A percentile compares a stretch with the other conserved stretches of the same genome.
phyloP scores from a whole-genome alignment of 345 rosid genomes.

The Pistacia vera region DNA sequence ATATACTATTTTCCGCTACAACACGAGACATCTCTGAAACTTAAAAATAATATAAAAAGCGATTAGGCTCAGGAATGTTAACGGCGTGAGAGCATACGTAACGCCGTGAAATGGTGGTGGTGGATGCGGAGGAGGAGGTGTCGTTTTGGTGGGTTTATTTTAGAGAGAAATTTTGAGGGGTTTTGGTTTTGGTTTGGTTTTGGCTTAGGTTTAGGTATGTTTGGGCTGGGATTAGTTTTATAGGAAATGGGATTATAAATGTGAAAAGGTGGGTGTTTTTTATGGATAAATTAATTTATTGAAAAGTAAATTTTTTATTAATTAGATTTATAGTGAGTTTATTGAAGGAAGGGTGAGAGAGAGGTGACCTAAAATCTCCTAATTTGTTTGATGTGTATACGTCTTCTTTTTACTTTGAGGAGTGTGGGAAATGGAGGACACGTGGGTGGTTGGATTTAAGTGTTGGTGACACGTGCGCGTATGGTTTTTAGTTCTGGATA shows the following conservation, averaged over 20 bases:
- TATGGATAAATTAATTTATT: background rate
- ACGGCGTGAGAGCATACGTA: conserved; percentile 8
- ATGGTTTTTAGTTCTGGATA: conserved; percentile 10
- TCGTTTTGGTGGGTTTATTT: background rate
- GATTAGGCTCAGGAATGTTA: background rate
- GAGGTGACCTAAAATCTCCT: conserved; percentile 68
- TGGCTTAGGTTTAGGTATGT: too few species aligned
- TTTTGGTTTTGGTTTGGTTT: background rate
- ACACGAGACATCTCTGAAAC: conserved; percentile 46
- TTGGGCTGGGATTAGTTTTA: conserved; percentile 9
- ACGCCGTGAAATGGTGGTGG: background rate
- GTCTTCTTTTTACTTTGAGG: conserved; percentile 21
- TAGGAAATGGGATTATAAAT: conserved; percentile 1
- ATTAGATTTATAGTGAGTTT: background rate
- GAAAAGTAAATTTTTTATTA: too few species aligned
- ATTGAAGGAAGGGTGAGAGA: conserved; percentile 35
- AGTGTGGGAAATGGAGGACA: background rate
- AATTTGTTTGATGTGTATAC: conserved; percentile 29
- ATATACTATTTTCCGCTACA: conserved; percentile 35
- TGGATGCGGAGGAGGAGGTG: background rate
- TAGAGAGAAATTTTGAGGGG: background rate
- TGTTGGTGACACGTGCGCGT: conserved; percentile 32
- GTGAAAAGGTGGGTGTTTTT: too few species aligned
- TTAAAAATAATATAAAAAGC: too few species aligned
- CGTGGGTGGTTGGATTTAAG: conserved; percentile 19